A percentile compares a stretch with the other conserved stretches of the same genome.
Evolutionary conservation across 2,329 filamentous ascomycete species (phyloP).

Genomic region (Claviceps digitariae): DNA sequence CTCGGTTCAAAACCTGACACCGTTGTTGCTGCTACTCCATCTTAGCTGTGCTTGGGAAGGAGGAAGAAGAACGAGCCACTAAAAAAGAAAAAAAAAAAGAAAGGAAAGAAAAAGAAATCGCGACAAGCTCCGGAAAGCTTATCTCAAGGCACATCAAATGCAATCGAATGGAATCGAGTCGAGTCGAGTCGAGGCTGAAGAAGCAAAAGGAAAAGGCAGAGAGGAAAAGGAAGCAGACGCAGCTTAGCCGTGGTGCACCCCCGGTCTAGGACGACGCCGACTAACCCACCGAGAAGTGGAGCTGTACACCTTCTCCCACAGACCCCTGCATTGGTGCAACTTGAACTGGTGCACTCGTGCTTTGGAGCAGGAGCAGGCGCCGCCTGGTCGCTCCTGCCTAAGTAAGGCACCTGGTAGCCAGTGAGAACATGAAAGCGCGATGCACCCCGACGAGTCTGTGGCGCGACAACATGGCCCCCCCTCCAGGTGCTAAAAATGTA

Average conservation of each 20-base stretch:
- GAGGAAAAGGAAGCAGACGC: neutral
- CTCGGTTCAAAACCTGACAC: neutral
- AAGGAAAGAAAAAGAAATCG: neutral
- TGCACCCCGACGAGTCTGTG: neutral
- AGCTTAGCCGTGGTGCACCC: neutral
- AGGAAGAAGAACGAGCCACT: too few species aligned
- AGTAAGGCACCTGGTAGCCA: neutral
- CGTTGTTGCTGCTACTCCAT: neutral
- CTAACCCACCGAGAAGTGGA: neutral
- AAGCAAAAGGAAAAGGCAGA: neutral
- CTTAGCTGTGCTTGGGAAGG: neutral
- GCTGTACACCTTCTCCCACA: neutral
- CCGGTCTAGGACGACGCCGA: neutral
- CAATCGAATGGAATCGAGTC: neutral
- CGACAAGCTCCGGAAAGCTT: neutral
- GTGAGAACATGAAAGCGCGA: neutral
- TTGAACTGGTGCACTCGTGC: too few species aligned
- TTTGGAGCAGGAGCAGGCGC: too few species aligned
- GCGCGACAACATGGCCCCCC: neutral
- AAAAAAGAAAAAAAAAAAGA: too few species aligned
- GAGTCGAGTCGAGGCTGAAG: neutral
- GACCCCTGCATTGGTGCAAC: neutral
- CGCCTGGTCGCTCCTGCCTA: neutral
- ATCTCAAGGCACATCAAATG: neutral
- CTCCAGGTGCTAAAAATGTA: constrained; percentile 2